These are phyloP conservation scores for Eucalyptus grandis DNA, from an alignment of 345 rosid species.

Conservation along the genomic window DNA sequence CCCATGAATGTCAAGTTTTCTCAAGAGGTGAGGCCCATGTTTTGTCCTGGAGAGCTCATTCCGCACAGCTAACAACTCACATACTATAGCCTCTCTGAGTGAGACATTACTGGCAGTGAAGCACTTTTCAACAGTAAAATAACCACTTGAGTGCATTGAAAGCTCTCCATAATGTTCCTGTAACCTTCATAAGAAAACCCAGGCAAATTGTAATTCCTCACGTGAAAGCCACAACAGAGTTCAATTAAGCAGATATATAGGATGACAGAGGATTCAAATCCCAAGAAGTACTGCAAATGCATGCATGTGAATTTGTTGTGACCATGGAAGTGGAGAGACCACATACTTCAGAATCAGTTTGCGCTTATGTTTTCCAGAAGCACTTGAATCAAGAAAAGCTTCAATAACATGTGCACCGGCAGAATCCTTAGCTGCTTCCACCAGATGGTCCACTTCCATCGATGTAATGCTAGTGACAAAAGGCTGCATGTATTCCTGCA, in stretches of 20 bases:
- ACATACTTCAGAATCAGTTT: constrained; percentile 67
- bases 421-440: constrained; percentile 66
- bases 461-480: constrained; percentile 53
- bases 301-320: neutral
- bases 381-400: constrained; percentile 68
- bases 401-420: constrained; percentile 86
- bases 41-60: constrained; percentile 57
- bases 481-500: constrained; percentile 70
- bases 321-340: neutral
- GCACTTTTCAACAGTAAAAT: constrained; percentile 84
- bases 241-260: neutral
- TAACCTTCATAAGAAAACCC: constrained; percentile 28
- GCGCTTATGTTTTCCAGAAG: constrained; percentile 65
- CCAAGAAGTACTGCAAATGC: neutral
- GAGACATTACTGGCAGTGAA: constrained; percentile 58
- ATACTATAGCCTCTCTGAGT: constrained; percentile 59
- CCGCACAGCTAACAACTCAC: constrained; percentile 53
- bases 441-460: constrained; percentile 59
- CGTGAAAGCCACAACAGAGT: neutral
- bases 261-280: neutral
- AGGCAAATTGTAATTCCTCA: neutral
- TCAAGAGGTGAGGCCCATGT: constrained; percentile 74
- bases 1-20: constrained; percentile 79
- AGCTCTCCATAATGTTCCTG: constrained; percentile 82
- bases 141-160: constrained; percentile 57